phyloP scores from a whole-genome alignment of 495 filamentous ascomycete genomes.

The Melanomma pulvis-pyrius region DNA sequence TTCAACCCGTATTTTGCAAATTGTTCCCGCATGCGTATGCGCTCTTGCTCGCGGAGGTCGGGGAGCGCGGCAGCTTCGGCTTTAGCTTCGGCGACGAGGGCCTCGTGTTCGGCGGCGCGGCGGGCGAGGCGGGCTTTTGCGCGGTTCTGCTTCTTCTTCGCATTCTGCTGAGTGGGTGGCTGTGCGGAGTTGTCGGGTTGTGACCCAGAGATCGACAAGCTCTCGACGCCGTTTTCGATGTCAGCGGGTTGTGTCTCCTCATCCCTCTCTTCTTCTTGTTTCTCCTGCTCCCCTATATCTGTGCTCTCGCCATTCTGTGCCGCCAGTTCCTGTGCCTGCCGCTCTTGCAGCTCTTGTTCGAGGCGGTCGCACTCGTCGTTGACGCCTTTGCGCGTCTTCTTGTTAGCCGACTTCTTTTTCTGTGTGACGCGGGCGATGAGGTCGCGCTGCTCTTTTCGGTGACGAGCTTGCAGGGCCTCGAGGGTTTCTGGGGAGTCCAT shows the following conservation, averaged over 20 bases:
- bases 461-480: constrained; percentile 63
- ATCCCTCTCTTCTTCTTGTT: constrained; percentile 17
- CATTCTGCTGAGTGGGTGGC: constrained; percentile 42
- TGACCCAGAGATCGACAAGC: constrained; percentile 15
- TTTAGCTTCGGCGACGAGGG: constrained; percentile 64
- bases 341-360: constrained; percentile 44
- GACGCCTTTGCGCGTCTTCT: constrained; percentile 90
- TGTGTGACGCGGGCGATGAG: constrained; percentile 81
- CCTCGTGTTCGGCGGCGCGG: constrained; percentile 80
- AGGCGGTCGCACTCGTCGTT: constrained; percentile 59
- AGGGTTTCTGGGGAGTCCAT: constrained; percentile 5
- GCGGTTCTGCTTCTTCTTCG: constrained; percentile 76
- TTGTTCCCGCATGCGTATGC: constrained; percentile 64
- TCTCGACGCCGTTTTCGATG: constrained; percentile 21
- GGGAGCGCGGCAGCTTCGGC: constrained; percentile 74
- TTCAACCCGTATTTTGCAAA: constrained; percentile 64
- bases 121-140: constrained; percentile 89
- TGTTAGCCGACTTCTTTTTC: constrained; percentile 94
- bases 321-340: constrained; percentile 61
- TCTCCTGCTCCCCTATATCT: constrained; percentile 6
- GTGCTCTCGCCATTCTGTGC: constrained; percentile 46
- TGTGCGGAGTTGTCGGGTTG: constrained; percentile 34
- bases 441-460: constrained; percentile 87
- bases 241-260: constrained; percentile 20
- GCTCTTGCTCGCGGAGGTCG: constrained; percentile 73